These are phyloP conservation scores for Erodium maritimum DNA, from an alignment of 345 rosid species.

Conservation along the genomic window DNA sequence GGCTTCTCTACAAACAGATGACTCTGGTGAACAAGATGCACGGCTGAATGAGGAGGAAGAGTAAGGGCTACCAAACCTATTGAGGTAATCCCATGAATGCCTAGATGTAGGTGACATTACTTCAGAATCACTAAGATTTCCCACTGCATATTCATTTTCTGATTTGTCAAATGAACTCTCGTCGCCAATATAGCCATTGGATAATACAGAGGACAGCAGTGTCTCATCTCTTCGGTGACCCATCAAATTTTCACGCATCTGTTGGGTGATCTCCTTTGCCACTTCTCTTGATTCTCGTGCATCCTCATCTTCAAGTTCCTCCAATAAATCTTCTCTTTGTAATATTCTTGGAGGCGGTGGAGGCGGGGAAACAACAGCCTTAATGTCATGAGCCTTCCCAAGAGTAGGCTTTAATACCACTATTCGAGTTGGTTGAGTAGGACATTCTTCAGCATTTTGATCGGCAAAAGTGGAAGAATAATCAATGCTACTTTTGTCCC, in stretches of 20 bases:
- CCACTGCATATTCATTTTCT: slow-evolving; percentile 39
- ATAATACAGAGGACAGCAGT: slow-evolving; percentile 64
- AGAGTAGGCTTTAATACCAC: slow-evolving; percentile 83
- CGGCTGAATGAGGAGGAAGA: slow-evolving; percentile 59
- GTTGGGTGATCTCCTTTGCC: slow-evolving; percentile 45
- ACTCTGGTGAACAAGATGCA: slow-evolving; percentile 73
- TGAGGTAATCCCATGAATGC: slow-evolving; percentile 81
- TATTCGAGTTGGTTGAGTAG: slow-evolving; percentile 66
- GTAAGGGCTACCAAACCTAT: slow-evolving; percentile 57
- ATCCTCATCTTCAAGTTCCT: slow-evolving; percentile 40
- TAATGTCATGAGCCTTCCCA: slow-evolving; percentile 41
- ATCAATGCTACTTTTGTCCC: slow-evolving; percentile 32
- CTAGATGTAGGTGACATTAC: slow-evolving; percentile 63
- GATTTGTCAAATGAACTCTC: slow-evolving; percentile 76
- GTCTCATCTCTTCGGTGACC: slow-evolving; percentile 68
- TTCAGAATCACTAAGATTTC: slow-evolving; percentile 66
- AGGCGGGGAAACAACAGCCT: slow-evolving; percentile 33
- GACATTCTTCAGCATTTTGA: slow-evolving; percentile 37
- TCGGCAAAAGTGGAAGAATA: slow-evolving; percentile 27
- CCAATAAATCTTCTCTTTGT: slow-evolving; percentile 25
- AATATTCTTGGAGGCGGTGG: slow-evolving; percentile 36
- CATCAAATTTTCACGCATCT: slow-evolving; percentile 38
- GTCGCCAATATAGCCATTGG: slow-evolving; percentile 76
- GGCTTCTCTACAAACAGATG: slow-evolving; percentile 76
- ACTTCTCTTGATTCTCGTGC: slow-evolving; percentile 49